Evolutionary conservation across 306 rosid genomes (phyloP).

Genomic region (Echinosophora koreensis): DNA sequence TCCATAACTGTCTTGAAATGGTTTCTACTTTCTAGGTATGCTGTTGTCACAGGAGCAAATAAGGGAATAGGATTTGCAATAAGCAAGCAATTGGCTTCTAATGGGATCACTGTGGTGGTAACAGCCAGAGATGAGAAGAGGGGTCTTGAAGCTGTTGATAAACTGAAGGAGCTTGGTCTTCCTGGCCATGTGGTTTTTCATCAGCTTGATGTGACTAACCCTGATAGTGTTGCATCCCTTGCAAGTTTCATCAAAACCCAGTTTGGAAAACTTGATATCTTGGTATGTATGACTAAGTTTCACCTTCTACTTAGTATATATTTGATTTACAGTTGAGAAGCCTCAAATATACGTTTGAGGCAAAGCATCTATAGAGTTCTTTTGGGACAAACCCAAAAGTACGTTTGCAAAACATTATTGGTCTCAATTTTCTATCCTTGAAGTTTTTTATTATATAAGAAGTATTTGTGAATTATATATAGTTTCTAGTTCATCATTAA

Average conservation of each 20-base stretch:
- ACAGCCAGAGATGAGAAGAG: constrained; percentile 56
- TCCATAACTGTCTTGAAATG: neutral
- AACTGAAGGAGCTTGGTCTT: constrained; percentile 30
- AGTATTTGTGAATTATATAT: neutral
- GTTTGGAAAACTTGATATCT: constrained; percentile 48
- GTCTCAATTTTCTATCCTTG: no score
- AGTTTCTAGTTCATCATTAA: neutral
- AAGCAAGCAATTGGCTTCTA: constrained; percentile 45
- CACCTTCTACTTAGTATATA: neutral
- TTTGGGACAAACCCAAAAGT: no score
- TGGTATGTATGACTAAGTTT: constrained; percentile 5
- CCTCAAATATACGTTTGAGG: no score
- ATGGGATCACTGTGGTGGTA: constrained; percentile 49
- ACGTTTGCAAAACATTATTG: no score
- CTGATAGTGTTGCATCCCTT: constrained; percentile 40
- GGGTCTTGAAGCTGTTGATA: constrained; percentile 49
- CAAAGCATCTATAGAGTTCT: no score
- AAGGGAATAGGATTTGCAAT: constrained; percentile 52
- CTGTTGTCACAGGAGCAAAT: constrained; percentile 48
- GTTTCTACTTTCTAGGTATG: constrained; percentile 5
- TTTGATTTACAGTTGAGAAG: no score
- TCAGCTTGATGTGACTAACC: constrained; percentile 46
- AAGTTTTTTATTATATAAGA: no score
- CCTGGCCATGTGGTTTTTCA: constrained; percentile 39
- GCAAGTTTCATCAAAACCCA: constrained; percentile 41